A percentile compares a stretch with the other conserved stretches of the same genome.
phyloP scores from a whole-genome alignment of 2,329 filamentous ascomycete genomes.

The Sphaerulina vaccinii region DNA sequence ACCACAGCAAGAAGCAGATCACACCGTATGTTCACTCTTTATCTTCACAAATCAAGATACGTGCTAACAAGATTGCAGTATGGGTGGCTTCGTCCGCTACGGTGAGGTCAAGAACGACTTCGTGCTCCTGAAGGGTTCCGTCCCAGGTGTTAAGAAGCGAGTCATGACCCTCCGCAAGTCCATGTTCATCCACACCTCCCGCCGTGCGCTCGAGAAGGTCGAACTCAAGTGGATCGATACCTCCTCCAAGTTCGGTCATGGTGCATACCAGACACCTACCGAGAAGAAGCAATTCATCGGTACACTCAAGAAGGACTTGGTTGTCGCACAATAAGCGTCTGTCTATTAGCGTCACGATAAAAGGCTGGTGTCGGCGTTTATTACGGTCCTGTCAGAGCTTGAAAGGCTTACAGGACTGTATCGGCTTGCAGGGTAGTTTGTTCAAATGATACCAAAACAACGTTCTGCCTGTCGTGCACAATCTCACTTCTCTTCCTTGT shows the following conservation, averaged over 20 bases:
- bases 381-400: slow-evolving; percentile 16
- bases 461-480: slow-evolving; percentile 11
- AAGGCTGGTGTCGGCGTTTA: slow-evolving; percentile 14
- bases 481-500: not conserved
- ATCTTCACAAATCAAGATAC: not conserved
- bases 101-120: slow-evolving; percentile 99
- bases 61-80: slow-evolving; percentile 56
- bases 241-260: slow-evolving; percentile 99
- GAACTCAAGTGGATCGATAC: slow-evolving; percentile 99
- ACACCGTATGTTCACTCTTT: slow-evolving; percentile 76
- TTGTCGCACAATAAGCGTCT: slow-evolving; percentile 38
- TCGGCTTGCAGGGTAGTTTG: slow-evolving; percentile 18
- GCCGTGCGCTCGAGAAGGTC: slow-evolving; percentile 97
- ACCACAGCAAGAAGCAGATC: slow-evolving; percentile 99
- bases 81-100: slow-evolving; percentile 99
- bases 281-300: slow-evolving; percentile 98
- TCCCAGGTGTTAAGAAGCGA: slow-evolving; percentile 99
- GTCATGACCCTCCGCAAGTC: slow-evolving; percentile 98
- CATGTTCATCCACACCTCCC: slow-evolving; percentile 94
- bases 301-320: slow-evolving; percentile 98
- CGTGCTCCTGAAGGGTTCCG: slow-evolving; percentile 94
- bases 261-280: slow-evolving; percentile 96
- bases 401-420: slow-evolving; percentile 17
- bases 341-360: slow-evolving; percentile 11
- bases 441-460: slow-evolving; percentile 21